Evolutionary conservation across 768 basidiomycete species (phyloP), one percentile per base, ranked within the genome.

Genomic region (Russula sp.): DNA sequence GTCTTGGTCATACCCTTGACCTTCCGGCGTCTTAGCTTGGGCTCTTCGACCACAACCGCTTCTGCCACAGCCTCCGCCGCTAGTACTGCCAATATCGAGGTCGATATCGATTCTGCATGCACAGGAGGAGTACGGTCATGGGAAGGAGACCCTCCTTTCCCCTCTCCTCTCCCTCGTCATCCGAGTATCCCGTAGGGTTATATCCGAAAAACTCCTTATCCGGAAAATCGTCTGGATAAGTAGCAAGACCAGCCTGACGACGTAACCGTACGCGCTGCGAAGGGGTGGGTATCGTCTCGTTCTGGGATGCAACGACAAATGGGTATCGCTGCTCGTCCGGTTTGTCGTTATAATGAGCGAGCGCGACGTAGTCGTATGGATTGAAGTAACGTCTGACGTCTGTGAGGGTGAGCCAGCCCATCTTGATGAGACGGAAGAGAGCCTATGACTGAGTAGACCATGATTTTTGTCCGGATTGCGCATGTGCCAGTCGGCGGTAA

Each of bases 371-470:
- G 32, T 73, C 72, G 53, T 67, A 9, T 22, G 40, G 24, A 58
- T 67, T 67, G 65, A 75, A 63, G 70, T 50, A 54, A 9, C 14
- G 20, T 48, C 63, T 52, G 24, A 71, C 72, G 56, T 76, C 73
- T 38, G 69, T 46, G 49, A 69, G 48, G 3, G 70, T 70, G 40
- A 76, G 69, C 69, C 71, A 73, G 14, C 70, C 71, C 36, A 67
- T 36, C 38, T 71, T 70, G 36, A 74, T 63, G 20, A 76, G 69
- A 13, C 70, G 66, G 46, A 68, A 69, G 38, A 76, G 69, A 9
- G 59, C 30, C 66, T 70, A 69, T 16, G 44, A 20, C 16, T 42
- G 2, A 71, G 61, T 13, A 57, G 48, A 36, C 65, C 68, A 42
- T 32, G 50, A 22, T 54, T 51, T 46, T 57, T 54, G 26, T 46